Conservation (phyloP, 192 early-diverging fungal genomes). For the Dissophora globulifera region DNA sequence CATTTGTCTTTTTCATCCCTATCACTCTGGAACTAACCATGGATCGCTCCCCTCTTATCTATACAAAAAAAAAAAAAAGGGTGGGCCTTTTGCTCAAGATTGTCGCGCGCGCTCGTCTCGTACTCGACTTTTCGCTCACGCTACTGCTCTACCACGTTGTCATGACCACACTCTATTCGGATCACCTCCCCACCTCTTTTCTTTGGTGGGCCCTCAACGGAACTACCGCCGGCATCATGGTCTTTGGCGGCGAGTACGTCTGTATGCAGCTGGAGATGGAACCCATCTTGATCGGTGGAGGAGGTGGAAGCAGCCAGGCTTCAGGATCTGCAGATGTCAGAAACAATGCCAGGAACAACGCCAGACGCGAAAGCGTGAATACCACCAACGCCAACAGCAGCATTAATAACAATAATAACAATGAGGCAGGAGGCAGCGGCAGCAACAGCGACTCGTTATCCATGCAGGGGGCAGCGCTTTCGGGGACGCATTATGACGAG, state of each 20-base stretch:
- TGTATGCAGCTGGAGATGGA: slow-evolving; percentile 86
- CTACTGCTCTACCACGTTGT: slow-evolving; percentile 76
- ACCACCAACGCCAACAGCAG: slow-evolving; percentile 3
- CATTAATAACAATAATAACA: background rate
- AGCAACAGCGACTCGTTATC: background rate
- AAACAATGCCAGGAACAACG: background rate
- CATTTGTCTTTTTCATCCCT: too few relatives aligned
- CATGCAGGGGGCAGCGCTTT: slow-evolving; percentile 16
- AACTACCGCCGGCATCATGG: slow-evolving; percentile 65
- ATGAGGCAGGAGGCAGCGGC: background rate
- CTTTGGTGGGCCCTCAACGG: slow-evolving; percentile 76
- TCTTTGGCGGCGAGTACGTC: slow-evolving; percentile 81
- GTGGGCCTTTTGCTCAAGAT: slow-evolving; percentile 63
- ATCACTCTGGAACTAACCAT: too few relatives aligned
- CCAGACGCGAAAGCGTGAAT: background rate
- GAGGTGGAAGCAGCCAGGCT: slow-evolving; percentile 1
- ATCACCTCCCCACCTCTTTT: slow-evolving; percentile 67
- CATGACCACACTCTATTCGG: slow-evolving; percentile 64
- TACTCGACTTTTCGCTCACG: slow-evolving; percentile 82
- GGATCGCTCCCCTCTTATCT: too few relatives aligned
- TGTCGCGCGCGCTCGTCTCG: slow-evolving; percentile 79
- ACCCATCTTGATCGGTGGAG: slow-evolving; percentile 66
- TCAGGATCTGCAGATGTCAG: background rate
- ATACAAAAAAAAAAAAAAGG: too few relatives aligned
- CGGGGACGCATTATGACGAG: slow-evolving; percentile 12